Conservation (phyloP, 2,329 filamentous ascomycete genomes). For the Botrytis squamosa region DNA sequence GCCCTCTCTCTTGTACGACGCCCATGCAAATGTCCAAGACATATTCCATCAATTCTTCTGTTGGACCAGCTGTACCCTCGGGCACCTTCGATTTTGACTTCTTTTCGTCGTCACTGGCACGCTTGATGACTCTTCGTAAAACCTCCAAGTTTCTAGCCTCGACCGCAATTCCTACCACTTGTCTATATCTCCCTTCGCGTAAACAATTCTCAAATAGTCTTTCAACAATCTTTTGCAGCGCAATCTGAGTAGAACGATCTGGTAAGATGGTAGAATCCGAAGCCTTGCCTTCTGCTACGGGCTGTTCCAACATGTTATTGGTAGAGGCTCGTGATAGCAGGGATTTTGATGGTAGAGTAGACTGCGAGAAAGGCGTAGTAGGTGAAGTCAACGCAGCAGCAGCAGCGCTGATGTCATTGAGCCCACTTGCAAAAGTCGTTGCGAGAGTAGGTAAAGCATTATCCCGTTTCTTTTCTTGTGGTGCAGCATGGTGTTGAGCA, state of each 20-base stretch:
- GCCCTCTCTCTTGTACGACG: conserved; percentile 86
- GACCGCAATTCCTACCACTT: conserved; percentile 94
- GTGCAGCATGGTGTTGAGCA: conserved; percentile 55
- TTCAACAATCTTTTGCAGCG: conserved; percentile 80
- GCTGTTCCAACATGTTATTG: conserved; percentile 56
- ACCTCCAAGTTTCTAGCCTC: conserved; percentile 92
- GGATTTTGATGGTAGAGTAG: conserved; percentile 88
- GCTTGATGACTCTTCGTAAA: conserved; percentile 79
- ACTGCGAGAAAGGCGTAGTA: conserved; percentile 93
- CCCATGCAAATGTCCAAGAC: conserved; percentile 96
- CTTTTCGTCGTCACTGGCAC: conserved; percentile 84
- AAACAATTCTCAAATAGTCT: conserved; percentile 90
- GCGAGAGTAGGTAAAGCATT: conserved; percentile 56
- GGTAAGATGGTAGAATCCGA: conserved; percentile 45
- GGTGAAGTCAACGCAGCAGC: conserved; percentile 68
- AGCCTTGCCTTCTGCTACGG: conserved; percentile 42
- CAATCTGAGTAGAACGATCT: conserved; percentile 71
- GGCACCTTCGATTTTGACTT: conserved; percentile 57
- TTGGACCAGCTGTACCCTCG: conserved; percentile 57
- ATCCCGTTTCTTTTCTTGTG: conserved; percentile 50
- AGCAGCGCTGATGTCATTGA: conserved; percentile 61
- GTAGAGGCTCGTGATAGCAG: conserved; percentile 80
- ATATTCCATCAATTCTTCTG: conserved; percentile 96
- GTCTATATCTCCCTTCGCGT: conserved; percentile 80
- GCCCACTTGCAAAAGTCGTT: conserved; percentile 71